A percentile compares a stretch with the other conserved stretches of the same genome.
These are phyloP conservation scores for Kalanchoe fedtschenkoi DNA, from an alignment of 164 flowering plant genomes.

Conservation along the genomic window DNA sequence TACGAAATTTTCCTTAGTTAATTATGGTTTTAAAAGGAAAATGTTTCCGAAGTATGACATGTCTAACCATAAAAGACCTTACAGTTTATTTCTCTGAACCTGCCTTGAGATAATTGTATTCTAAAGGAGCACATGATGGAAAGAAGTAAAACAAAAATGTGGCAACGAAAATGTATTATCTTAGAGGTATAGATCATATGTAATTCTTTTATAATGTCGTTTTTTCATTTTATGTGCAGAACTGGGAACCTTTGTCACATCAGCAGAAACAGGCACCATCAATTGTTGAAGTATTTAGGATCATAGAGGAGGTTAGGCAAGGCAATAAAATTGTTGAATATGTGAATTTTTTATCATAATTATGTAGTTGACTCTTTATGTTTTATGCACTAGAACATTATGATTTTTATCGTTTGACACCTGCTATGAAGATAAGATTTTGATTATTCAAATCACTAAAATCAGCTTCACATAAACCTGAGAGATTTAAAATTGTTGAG, in stretches of 20 bases:
- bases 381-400: background rate
- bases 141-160: background rate
- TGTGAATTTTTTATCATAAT: too few relatives aligned
- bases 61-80: too few relatives aligned
- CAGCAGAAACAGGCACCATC: conserved; percentile 75
- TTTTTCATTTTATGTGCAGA: conserved; percentile 28
- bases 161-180: background rate
- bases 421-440: background rate
- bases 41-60: background rate
- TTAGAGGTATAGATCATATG: background rate
- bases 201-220: background rate
- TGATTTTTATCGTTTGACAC: background rate
- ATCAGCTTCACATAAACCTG: background rate
- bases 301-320: conserved; percentile 61
- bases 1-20: background rate
- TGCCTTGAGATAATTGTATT: too few relatives aligned
- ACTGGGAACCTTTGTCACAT: conserved; percentile 75
- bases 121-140: too few relatives aligned
- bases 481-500: background rate
- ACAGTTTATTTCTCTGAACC: too few relatives aligned
- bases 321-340: background rate
- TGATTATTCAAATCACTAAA: too few relatives aligned
- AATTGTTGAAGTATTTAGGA: conserved; percentile 73
- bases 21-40: background rate
- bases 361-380: background rate